These are phyloP conservation scores for Flaveria ramosissima DNA, from an alignment of 129 eudicot genomes.

Conservation along the genomic window DNA sequence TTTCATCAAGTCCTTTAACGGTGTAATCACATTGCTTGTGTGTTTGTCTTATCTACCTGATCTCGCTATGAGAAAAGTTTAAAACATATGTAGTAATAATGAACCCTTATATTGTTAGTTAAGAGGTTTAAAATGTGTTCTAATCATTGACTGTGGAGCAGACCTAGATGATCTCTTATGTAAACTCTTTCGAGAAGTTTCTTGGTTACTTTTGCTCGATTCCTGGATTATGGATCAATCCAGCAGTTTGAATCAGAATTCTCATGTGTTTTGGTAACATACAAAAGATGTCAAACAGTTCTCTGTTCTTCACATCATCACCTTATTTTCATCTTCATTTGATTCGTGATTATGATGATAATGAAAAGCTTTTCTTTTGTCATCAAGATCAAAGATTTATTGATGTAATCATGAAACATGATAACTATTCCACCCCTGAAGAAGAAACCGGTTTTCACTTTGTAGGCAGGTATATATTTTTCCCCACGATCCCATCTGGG, in stretches of 20 bases:
- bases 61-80: too few relatives aligned
- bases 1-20: not conserved
- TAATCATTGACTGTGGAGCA: too few relatives aligned
- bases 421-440: constrained; percentile 61
- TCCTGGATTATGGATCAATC: constrained; percentile 48
- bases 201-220: constrained; percentile 64
- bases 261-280: constrained; percentile 46
- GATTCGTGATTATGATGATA: constrained; percentile 56
- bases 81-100: too few relatives aligned
- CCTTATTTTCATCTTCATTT: constrained; percentile 60
- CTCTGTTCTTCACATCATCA: constrained; percentile 21
- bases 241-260: constrained; percentile 51
- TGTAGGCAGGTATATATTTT: constrained; percentile 61
- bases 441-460: constrained; percentile 61
- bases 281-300: constrained; percentile 39
- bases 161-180: constrained; percentile 47
- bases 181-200: constrained; percentile 59
- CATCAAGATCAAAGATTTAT: constrained; percentile 62
- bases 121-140: too few relatives aligned
- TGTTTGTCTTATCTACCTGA: too few relatives aligned
- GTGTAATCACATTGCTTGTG: constrained; percentile 28
- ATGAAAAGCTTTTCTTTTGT: constrained; percentile 68
- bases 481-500: constrained; percentile 69
- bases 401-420: constrained; percentile 57
- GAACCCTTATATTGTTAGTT: too few relatives aligned